phyloP scores from a whole-genome alignment of 352 stramenopile genomes.

The Thalassiosira oceanica region DNA sequence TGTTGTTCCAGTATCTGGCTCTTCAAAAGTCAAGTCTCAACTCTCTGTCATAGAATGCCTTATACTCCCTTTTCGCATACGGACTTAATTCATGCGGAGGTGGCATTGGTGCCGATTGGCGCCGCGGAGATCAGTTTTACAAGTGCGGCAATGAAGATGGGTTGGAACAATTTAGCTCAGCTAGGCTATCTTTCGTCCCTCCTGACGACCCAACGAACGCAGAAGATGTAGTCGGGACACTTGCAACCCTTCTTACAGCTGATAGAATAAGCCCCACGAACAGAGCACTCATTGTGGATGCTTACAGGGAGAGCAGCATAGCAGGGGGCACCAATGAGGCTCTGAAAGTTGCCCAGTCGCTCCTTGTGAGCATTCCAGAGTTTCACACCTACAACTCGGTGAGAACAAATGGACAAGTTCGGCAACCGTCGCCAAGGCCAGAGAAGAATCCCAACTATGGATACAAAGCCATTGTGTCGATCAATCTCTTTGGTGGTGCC shows the following conservation, averaged over 20 bases:
- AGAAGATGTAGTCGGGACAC: slow-evolving; percentile 29
- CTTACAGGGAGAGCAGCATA: slow-evolving; percentile 13
- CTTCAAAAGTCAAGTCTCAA: too few species aligned
- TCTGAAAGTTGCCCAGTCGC: slow-evolving; percentile 19
- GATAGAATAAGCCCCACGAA: slow-evolving; percentile 43
- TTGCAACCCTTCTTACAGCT: slow-evolving; percentile 49
- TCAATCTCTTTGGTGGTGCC: slow-evolving; percentile 64
- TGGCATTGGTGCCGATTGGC: background rate
- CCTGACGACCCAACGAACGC: slow-evolving; percentile 1
- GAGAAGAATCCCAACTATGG: slow-evolving; percentile 9
- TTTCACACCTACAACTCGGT: slow-evolving; percentile 65
- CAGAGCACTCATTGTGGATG: slow-evolving; percentile 27
- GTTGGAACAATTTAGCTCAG: background rate
- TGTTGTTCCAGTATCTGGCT: too few species aligned
- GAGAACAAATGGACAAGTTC: slow-evolving; percentile 6
- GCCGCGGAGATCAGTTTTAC: background rate
- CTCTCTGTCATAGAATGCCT: slow-evolving; percentile 36
- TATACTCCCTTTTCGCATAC: slow-evolving; percentile 15
- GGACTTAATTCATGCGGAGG: slow-evolving; percentile 23
- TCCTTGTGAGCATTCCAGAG: slow-evolving; percentile 51
- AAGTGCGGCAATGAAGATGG: slow-evolving; percentile 13
- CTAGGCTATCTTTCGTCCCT: slow-evolving; percentile 19
- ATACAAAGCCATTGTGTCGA: slow-evolving; percentile 58
- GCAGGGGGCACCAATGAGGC: slow-evolving; percentile 11
- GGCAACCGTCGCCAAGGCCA: background rate